Percentiles rank a stretch among this genome's conserved stretches.
phyloP scores from a whole-genome alignment of 352 stramenopile species.

The Blastocystis sp. region DNA sequence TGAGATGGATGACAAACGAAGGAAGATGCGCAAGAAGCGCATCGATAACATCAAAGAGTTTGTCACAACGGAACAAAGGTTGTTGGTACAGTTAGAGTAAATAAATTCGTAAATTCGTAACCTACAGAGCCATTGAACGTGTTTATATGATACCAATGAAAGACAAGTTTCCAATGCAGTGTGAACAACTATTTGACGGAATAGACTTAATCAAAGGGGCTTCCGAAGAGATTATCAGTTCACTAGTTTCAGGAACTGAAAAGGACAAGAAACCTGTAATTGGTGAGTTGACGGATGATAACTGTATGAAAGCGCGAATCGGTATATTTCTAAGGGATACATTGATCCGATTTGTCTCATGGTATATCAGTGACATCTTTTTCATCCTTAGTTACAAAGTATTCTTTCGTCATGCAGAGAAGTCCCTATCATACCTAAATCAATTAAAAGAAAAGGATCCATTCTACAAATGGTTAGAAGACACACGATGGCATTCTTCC shows the following conservation, averaged over 20 bases:
- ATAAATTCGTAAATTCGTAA: not conserved
- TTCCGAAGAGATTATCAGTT: not conserved
- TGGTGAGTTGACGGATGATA: not conserved
- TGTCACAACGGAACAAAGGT: not conserved
- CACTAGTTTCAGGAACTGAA: not conserved
- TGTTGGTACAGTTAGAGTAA: not conserved
- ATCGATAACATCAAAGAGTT: conserved; percentile 25
- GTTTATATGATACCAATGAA: conserved; percentile 48
- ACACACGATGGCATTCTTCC: not conserved
- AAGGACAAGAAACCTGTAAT: not conserved
- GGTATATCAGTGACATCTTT: not conserved
- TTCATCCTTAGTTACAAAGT: conserved; percentile 22
- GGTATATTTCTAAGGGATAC: not conserved
- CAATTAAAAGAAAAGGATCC: not conserved
- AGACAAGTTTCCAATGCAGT: not conserved
- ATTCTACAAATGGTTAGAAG: conserved; percentile 14
- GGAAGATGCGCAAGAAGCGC: not conserved
- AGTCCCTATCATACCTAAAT: not conserved
- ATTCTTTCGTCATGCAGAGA: conserved; percentile 32
- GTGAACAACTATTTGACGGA: not conserved
- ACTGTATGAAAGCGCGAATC: not conserved
- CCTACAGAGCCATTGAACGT: not conserved
- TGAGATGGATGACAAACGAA: conserved; percentile 43
- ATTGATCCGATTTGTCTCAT: not conserved
- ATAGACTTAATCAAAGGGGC: not conserved